Evolutionary conservation across 345 rosid genomes (phyloP).

Genomic region (Brassica napus): Da-Ae NC_063447.1:3236501-3237000

Average conservation of each 20-base stretch:
- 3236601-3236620: constrained; percentile 57
- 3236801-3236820: constrained; percentile 60
- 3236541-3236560: constrained; percentile 63
- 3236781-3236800: constrained; percentile 31
- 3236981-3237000: constrained; percentile 60
- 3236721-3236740: constrained; percentile 41
- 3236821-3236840: constrained; percentile 65
- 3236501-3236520: constrained; percentile 43
- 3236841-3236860: constrained; percentile 51
- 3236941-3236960: constrained; percentile 21
- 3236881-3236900: constrained; percentile 68
- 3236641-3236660: constrained; percentile 76
- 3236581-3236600: constrained; percentile 51
- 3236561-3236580: constrained; percentile 59
- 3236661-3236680: constrained; percentile 57
- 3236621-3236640: constrained; percentile 76
- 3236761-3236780: constrained; percentile 51
- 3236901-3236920: constrained; percentile 22
- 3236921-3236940: background rate
- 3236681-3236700: constrained; percentile 57
- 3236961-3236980: constrained; percentile 47
- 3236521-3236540: constrained; percentile 53
- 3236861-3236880: constrained; percentile 64
- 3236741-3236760: constrained; percentile 59
- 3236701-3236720: constrained; percentile 57